Percentiles rank a stretch among this genome's conserved stretches.
These are phyloP conservation scores for Lentithecium fluviatile DNA, from an alignment of 495 filamentous ascomycete species.

Conservation along the genomic window DNA sequence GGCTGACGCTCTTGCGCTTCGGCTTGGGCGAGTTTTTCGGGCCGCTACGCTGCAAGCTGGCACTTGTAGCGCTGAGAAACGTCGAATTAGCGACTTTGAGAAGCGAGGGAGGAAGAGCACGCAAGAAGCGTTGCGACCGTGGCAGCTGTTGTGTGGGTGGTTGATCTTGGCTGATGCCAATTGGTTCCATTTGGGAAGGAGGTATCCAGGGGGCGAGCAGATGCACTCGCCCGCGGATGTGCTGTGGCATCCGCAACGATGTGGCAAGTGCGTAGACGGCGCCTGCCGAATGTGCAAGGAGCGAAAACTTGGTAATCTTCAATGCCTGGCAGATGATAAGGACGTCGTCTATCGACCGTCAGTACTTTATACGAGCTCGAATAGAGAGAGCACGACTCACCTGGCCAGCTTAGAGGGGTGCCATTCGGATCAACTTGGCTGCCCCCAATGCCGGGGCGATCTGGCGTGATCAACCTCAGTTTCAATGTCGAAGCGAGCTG, in stretches of 20 bases:
- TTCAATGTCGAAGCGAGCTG: constrained; percentile 88
- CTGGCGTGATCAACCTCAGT: constrained; percentile 86
- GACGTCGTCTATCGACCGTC: constrained; percentile 70
- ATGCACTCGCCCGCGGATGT: constrained; percentile 92
- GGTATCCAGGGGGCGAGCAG: constrained; percentile 97
- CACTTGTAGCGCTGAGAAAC: constrained; percentile 89
- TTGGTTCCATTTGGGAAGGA: constrained; percentile 88
- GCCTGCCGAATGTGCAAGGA: constrained; percentile 95
- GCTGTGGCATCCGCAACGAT: constrained; percentile 90
- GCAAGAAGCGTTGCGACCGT: constrained; percentile 85
- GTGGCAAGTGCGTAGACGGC: constrained; percentile 97
- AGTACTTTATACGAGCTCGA: constrained; percentile 7
- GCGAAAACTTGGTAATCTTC: constrained; percentile 93
- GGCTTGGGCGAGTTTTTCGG: constrained; percentile 61
- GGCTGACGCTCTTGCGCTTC: constrained; percentile 25
- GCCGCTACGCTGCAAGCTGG: constrained; percentile 79
- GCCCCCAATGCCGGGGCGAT: constrained; percentile 91
- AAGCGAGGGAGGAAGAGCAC: constrained; percentile 86
- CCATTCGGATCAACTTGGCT: constrained; percentile 82
- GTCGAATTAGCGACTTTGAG: constrained; percentile 91
- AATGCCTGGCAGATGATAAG: constrained; percentile 89
- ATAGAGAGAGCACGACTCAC: constrained; percentile 52
- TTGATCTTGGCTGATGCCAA: constrained; percentile 67
- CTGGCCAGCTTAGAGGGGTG: constrained; percentile 90
- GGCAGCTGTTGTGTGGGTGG: constrained; percentile 82